Evolutionary conservation across 768 basidiomycete species (phyloP), one percentile per base, ranked within the genome.

Genomic region (Tricholoma matsutake): DNA sequence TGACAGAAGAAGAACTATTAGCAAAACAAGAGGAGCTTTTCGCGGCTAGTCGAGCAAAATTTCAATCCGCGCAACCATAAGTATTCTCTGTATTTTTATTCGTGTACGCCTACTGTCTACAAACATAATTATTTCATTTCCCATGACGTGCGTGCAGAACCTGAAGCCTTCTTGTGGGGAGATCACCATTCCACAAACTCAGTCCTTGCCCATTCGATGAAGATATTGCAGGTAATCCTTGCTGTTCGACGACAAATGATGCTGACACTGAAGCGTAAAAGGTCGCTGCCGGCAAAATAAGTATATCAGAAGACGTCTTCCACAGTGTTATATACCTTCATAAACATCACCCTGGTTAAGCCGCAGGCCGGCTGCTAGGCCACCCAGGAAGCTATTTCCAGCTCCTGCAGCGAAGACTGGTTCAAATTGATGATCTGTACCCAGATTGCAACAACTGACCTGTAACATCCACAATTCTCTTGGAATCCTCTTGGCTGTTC

Each of bases 11-110:
- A 71, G 94, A 99, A 69, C 83, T 98, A 29, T 76, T 89, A 35
- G 88, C 85, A 61, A 84, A 89, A 70, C 97, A 99, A 75, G 92
- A 98, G 71, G 84, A 86, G 64, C 79, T 99, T 25, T 98, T 99
- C 68, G 96, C 95, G n/a, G 88, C 88, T 49, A 93, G 92, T 72
- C 85, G 91, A 65, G 91, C 89, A 39, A 90, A 83, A 76, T 92
- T 84, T 71, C 84, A 87, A 68, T 85, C 86, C 62, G 79, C 78
- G 6, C 85, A 83, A 69, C 83, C 81, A 73, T 82, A 74, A 73
- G 64, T 61, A 51, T 58, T 31, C 62, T 55, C 57, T 64, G 56
- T 64, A 63, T 65, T 63, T 63, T 62, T 63, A 62, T 66, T 65
- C 58, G 18, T 67, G 66, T 68, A 66, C 57, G 59, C 62, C 61